These are phyloP conservation scores for Lipomyces spencermartinsiae DNA, from an alignment of 805 yeast genomes.

Conservation along the genomic window DNA sequence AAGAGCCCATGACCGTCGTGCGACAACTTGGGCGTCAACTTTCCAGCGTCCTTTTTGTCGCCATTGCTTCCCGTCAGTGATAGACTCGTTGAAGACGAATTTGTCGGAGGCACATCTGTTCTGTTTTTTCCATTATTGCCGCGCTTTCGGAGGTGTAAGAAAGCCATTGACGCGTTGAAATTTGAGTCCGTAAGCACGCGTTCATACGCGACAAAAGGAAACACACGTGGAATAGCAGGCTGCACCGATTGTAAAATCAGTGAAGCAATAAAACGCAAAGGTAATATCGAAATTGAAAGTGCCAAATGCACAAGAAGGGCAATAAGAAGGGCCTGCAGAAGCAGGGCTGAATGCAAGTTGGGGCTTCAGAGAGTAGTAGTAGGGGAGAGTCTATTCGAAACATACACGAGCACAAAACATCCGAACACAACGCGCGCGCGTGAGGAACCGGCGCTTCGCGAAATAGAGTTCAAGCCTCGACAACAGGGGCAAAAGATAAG, in stretches of 20 bases:
- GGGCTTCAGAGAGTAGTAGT: background rate
- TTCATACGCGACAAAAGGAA: slow-evolving; percentile 1
- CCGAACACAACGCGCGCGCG: background rate
- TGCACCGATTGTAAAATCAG: background rate
- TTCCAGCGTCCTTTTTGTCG: background rate
- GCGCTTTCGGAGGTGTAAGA: slow-evolving; percentile 18
- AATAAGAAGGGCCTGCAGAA: background rate
- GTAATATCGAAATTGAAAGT: background rate
- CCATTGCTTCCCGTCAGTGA: background rate
- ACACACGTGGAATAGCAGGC: background rate
- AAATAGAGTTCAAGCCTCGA: background rate
- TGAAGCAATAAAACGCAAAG: background rate
- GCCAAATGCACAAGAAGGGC: background rate
- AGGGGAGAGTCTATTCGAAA: background rate
- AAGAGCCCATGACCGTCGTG: background rate
- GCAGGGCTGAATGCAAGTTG: background rate
- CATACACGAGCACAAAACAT: background rate
- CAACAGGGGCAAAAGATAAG: background rate
- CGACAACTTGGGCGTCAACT: background rate
- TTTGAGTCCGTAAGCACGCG: background rate
- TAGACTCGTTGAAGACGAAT: background rate
- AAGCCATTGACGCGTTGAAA: slow-evolving; percentile 14
- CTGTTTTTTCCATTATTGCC: slow-evolving; percentile 5
- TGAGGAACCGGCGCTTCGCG: background rate
- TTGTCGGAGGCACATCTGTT: slow-evolving; percentile 11